Evolutionary conservation across 129 eudicot species (phyloP).

Genomic region (Cynara cardunculus): DNA sequence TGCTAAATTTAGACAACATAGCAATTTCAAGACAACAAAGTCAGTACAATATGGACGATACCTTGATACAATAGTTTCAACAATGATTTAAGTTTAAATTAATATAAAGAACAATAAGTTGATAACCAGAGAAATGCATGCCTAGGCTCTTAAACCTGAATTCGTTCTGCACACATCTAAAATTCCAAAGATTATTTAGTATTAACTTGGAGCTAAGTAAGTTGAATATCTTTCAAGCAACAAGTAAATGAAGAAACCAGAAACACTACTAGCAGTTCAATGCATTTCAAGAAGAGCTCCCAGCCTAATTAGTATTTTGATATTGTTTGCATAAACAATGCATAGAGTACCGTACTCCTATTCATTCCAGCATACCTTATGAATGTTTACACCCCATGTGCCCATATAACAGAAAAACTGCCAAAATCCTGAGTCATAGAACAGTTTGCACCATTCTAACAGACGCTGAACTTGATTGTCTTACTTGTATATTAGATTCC

Average conservation of each 20-base stretch:
- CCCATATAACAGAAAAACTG: background rate
- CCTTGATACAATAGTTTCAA: background rate
- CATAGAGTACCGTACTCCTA: background rate
- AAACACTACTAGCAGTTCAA: background rate
- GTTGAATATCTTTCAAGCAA: background rate
- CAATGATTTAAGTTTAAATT: background rate
- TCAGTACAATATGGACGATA: background rate
- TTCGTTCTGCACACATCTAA: background rate
- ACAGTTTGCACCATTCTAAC: background rate
- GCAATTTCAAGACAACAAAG: background rate
- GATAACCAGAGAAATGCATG: background rate
- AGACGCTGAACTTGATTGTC: background rate
- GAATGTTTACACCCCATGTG: background rate
- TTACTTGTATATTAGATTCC: background rate
- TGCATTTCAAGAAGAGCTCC: background rate
- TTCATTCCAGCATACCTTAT: background rate
- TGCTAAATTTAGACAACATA: background rate
- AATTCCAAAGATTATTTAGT: background rate
- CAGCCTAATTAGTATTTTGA: background rate
- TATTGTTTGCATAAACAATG: background rate
- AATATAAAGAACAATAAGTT: background rate
- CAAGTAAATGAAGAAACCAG: background rate
- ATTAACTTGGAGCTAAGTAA: background rate
- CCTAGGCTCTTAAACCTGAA: background rate
- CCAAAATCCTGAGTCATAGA: background rate